Base-by-base conservation (phyloP, 306 rosid species). In the Medicago truncatula region DNA sequence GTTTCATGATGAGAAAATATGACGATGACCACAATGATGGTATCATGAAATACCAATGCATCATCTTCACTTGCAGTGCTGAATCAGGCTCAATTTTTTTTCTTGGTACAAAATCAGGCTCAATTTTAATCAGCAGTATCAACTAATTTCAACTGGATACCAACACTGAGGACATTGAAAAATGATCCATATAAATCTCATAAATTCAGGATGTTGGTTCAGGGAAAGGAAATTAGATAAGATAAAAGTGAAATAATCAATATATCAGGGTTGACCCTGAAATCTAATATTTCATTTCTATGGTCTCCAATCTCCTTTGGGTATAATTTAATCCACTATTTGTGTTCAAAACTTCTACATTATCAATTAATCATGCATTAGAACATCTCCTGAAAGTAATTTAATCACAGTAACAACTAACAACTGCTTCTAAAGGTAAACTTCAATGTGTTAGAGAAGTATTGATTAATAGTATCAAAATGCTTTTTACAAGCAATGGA, bases 341-440 rank as follows among this genome's bases (percentile, higher is more conserved):
- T 18, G 5, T 20, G 53, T 49, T 60, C 15, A 59, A 3, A 13
- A 9, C 0, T 2, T 23, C 7, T 41, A 11, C 54, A 11, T 3
- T 40, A 2, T 8, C 38, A 63, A 65, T 15, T 15, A 54, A n/a
- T 39, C 54, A 31, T 44, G 61, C 53, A 31, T 14, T 72, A 49
- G 6, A 44, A 41, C 39, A 64, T 12, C 20, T 49, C n/a, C 28
- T 16, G 1, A 14, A 70, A 54, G 5, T 18, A 3, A 38, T 8
- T 34, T 13, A 34, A 34, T 31, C 67, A 36, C 8, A 38, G 5
- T 13, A 64, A 52, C 18, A 13, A 31, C 31, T 57, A 57, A 57
- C 34, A 57, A 31, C 44, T 17, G 16, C 71, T 66, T 39, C 18
- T 8, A 77, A 78, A 36, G 58, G 41, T 53, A 21, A 52, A 16